Evolutionary conservation across 768 basidiomycete species (phyloP).

Genomic region (Candolleomyces aberdarensis): DNA sequence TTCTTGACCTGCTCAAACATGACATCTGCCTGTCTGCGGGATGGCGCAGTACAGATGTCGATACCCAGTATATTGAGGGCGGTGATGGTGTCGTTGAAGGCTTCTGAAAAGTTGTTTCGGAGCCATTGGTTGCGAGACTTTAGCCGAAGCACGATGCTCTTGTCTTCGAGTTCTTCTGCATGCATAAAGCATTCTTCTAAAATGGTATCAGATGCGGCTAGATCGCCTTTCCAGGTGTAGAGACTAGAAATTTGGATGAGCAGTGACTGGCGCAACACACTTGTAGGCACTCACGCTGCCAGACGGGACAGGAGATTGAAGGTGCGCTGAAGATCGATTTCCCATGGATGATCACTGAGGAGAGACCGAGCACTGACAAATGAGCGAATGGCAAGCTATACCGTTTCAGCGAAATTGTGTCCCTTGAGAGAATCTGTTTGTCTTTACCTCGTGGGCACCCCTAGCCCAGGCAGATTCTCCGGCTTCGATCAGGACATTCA

Average conservation of each 20-base stretch:
- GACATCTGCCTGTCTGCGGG: constrained; percentile 50
- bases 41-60: constrained; percentile 53
- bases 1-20: constrained; percentile 72
- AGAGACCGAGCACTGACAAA: constrained; percentile 58
- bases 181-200: constrained; percentile 53
- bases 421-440: background rate
- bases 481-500: constrained; percentile 61
- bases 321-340: constrained; percentile 41
- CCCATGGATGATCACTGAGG: constrained; percentile 54
- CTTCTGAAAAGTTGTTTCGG: constrained; percentile 51
- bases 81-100: constrained; percentile 53
- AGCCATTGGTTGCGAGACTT: constrained; percentile 66
- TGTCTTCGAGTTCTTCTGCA: constrained; percentile 48
- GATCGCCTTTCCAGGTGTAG: constrained; percentile 66
- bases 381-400: constrained; percentile 58
- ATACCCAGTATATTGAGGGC: constrained; percentile 63
- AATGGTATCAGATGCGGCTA: constrained; percentile 47
- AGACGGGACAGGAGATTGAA: constrained; percentile 54
- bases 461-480: constrained; percentile 69
- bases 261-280: background rate
- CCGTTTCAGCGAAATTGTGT: background rate
- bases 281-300: constrained; percentile 48
- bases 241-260: constrained; percentile 33
- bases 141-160: constrained; percentile 52
- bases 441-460: constrained; percentile 68